Conservation (phyloP, 352 stramenopile genomes). For the Phytopythium ostracodes region DNA sequence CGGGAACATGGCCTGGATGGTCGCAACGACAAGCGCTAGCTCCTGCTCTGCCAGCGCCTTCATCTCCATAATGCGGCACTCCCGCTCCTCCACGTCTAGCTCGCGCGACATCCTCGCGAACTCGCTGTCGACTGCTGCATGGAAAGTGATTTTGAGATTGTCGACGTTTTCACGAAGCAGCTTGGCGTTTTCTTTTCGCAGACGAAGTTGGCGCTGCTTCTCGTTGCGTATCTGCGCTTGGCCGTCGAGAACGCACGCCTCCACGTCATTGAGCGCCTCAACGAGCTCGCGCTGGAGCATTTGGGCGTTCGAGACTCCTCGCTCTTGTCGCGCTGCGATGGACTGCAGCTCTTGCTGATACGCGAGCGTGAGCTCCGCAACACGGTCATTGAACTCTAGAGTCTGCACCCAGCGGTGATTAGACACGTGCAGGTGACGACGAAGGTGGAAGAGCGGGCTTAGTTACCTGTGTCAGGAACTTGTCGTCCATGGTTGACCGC, state of each 20-base stretch:
- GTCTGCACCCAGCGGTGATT: constrained; percentile 15
- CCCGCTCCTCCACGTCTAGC: constrained; percentile 25
- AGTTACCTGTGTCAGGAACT: constrained; percentile 42
- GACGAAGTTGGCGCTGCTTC: constrained; percentile 31
- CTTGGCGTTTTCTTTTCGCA: constrained; percentile 36
- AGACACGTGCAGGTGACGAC: background rate
- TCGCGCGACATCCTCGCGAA: constrained; percentile 16
- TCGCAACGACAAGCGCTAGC: constrained; percentile 27
- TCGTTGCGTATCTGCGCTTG: constrained; percentile 43
- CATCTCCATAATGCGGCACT: constrained; percentile 44
- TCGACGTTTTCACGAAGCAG: constrained; percentile 34
- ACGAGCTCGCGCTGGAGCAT: constrained; percentile 68
- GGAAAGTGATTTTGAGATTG: constrained; percentile 25
- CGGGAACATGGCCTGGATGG: constrained; percentile 30
- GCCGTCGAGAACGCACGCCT: constrained; percentile 36
- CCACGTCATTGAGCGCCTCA: constrained; percentile 50
- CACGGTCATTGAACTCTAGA: constrained; percentile 62
- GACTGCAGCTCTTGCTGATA: constrained; percentile 56
- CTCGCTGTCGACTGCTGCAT: constrained; percentile 14
- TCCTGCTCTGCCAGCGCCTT: constrained; percentile 39
- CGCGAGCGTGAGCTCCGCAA: constrained; percentile 44
- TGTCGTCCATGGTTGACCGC: constrained; percentile 33
- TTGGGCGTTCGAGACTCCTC: constrained; percentile 38
- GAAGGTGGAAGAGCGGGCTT: background rate
- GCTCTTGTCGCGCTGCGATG: constrained; percentile 37